Base-by-base conservation (phyloP, 2,329 filamentous ascomycete genomes). In the Neoarthrinium moseri region DNA sequence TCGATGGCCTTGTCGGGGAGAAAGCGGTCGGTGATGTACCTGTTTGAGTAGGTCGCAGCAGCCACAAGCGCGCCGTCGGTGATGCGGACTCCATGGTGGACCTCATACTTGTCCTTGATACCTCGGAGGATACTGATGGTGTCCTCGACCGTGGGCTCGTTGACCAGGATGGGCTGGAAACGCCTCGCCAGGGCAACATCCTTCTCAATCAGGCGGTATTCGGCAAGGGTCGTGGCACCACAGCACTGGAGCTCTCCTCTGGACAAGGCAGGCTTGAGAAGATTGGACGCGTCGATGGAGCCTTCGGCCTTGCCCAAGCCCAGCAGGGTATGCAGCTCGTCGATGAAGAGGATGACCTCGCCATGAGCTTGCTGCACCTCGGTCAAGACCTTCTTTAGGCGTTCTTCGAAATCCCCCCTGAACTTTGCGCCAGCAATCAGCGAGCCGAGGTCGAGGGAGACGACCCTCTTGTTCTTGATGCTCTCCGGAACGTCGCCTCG, bases 1-100 rank as follows among this genome's bases (percentile, higher is more conserved):
- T 97, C 94, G 52, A 99, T 97, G 3, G 94, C 94, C 65, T 97
- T 97, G 68, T 99, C 94, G 0, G 94, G 94, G 1, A 97, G 74
- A 67, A 96, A 97, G 2, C 94, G 86, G 61, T 97, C 92, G 12
- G 91, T 96, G 56, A 99, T 94, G 65, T 97, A 99, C 42, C 94
- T 87, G 60, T 97, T 97, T 51, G 89, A 94, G 62, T 95, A 88
- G 0, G 89, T 88, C 2, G 92, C 91, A 3, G 94, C 92, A 2
- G 94, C 91, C 12, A 99, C 92, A 10, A 97, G 72, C 6, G 94
- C 91, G 2, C 87, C 86, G 58, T 97, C 94, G 0, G 90, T 95
- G 54, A 99, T 97, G 44, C 91, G 80, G 0, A 97, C 92, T 68
- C 94, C 92, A 60, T 99, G 94, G 55, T 97, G 94, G 1, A 97